These are phyloP conservation scores for Neurospora sp. DNA, from an alignment of 495 filamentous ascomycete species.

Conservation along the genomic window DNA sequence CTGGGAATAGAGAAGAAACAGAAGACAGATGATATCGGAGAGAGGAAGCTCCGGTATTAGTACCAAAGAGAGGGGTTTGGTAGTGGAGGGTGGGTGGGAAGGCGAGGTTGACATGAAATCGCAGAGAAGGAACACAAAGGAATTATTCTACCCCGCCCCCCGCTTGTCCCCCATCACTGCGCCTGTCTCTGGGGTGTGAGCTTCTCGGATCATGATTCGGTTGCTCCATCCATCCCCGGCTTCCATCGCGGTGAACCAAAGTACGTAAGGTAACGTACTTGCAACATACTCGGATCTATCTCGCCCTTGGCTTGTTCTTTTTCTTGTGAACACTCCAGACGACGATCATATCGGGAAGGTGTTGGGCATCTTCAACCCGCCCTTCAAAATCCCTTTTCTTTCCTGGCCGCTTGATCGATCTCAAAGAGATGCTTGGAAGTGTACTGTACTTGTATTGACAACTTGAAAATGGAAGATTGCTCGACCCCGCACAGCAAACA, in stretches of 20 bases:
- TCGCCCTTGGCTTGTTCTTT: neutral
- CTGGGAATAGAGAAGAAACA: neutral
- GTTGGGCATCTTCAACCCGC: neutral
- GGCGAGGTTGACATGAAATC: neutral
- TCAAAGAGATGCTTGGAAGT: neutral
- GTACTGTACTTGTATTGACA: neutral
- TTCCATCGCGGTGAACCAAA: neutral
- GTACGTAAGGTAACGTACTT: neutral
- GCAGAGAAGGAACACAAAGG: neutral
- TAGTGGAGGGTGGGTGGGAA: neutral
- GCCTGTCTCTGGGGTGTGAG: neutral
- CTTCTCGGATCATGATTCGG: neutral
- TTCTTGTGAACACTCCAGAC: neutral
- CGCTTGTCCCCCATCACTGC: neutral
- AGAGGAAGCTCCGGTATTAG: neutral
- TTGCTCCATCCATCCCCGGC: neutral
- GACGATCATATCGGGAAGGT: neutral
- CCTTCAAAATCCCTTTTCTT: neutral
- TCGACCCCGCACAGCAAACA: neutral
- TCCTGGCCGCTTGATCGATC: neutral
- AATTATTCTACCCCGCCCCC: neutral
- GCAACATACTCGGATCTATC: neutral
- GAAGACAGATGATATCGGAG: neutral
- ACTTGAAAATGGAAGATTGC: neutral
- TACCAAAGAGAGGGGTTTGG: neutral